These are phyloP conservation scores for Ogataea methanolica DNA, from an alignment of 805 yeast genomes.

Conservation along the genomic window DNA sequence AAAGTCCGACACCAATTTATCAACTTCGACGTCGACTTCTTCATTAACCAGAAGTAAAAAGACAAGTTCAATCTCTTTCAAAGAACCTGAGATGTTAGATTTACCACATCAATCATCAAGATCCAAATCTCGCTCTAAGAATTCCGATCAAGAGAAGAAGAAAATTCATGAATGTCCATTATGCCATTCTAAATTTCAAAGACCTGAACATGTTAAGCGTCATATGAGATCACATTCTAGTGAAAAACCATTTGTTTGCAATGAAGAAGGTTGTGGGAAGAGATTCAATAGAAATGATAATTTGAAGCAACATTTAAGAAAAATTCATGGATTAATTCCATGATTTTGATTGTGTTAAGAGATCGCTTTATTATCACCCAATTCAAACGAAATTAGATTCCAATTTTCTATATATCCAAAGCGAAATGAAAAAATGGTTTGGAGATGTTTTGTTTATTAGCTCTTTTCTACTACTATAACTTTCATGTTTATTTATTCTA, in stretches of 20 bases:
- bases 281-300: conserved; percentile 57
- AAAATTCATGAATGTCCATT: conserved; percentile 62
- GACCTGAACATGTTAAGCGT: conserved; percentile 70
- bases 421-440: too few species aligned
- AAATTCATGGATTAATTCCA: conserved; percentile 40
- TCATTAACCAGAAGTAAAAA: conserved; percentile 1
- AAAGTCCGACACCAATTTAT: conserved; percentile 3
- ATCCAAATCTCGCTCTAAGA: conserved; percentile 29
- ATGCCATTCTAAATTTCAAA: conserved; percentile 57
- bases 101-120: conserved; percentile 31
- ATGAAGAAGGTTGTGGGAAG: conserved; percentile 47
- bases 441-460: background rate
- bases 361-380: background rate
- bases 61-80: conserved; percentile 8
- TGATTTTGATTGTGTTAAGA: background rate
- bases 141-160: conserved; percentile 36
- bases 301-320: conserved; percentile 56
- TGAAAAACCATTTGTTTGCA: conserved; percentile 55
- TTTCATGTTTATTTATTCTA: too few species aligned
- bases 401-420: background rate
- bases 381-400: too few species aligned
- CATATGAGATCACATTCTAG: conserved; percentile 55
- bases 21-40: conserved; percentile 16
- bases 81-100: conserved; percentile 26
- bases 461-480: background rate